These are phyloP conservation scores for Trametes cubensis DNA, from an alignment of 768 basidiomycete genomes.

Conservation along the genomic window DNA sequence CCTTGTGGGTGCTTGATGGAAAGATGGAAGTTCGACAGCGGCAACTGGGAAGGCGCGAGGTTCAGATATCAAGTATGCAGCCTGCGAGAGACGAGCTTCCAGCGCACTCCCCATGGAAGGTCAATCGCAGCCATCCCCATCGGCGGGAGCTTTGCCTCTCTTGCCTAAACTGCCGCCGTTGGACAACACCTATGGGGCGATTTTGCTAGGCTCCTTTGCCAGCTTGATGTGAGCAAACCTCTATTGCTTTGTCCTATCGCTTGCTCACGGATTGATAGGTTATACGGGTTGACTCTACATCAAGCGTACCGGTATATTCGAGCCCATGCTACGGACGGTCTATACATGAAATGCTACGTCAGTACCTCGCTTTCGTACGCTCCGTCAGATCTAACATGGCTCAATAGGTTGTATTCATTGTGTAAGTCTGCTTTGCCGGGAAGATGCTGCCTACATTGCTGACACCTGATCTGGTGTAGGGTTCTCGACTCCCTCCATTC, in stretches of 20 bases:
- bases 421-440: not conserved
- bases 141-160: too few species aligned
- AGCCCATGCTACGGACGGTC: not conserved
- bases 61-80: too few species aligned
- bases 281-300: slow-evolving; percentile 3
- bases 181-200: slow-evolving; percentile 4
- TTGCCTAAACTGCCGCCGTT: not conserved
- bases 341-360: not conserved
- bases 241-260: not conserved
- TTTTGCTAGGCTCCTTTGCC: not conserved
- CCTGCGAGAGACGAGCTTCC: too few species aligned
- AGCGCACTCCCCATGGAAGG: too few species aligned
- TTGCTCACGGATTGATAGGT: not conserved
- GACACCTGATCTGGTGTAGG: not conserved
- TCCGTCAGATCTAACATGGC: too few species aligned
- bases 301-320: slow-evolving; percentile 7
- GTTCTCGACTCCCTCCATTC: not conserved
- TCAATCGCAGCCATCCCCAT: too few species aligned
- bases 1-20: too few species aligned
- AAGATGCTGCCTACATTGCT: not conserved
- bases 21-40: too few species aligned
- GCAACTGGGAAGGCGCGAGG: too few species aligned
- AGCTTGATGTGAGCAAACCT: slow-evolving; percentile 7
- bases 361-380: not conserved
- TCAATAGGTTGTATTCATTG: not conserved